Evolutionary conservation across 2,329 filamentous ascomycete species (phyloP), one percentile per base, ranked within the genome.

Genomic region (Stemphylium lycopersici): DNA sequence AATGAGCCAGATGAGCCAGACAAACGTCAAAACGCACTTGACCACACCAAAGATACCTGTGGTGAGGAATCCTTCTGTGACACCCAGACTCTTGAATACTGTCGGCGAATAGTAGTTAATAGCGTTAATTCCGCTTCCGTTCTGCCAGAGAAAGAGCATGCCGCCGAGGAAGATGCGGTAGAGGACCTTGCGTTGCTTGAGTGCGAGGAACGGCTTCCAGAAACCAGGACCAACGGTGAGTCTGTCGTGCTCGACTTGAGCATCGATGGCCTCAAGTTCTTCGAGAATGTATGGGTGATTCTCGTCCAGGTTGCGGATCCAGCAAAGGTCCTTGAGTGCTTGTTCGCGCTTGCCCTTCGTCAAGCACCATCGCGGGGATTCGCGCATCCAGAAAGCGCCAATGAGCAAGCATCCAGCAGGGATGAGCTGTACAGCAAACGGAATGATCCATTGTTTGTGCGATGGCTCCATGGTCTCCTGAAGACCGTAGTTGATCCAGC

Each of bases 71-170:
- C 81, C 79, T 12, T 84, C 84, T 1, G 74, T 80, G 12, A 90
- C 76, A n/a, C 87, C 87, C 31, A 90, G 83, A 13, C 80, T 83
- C 54, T 81, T 81, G 79, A 91, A 90, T 7, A 91, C 83, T 0
- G 84, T 88, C 0, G 88, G 88, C 0, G 79, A 91, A 77, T 91
- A 91, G 78, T 91, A 91, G 77, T 90, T 87, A 45, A 87, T 69
- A 22, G 88, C 88, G 63, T 91, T 91, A 78, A 92, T 91, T 2
- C 89, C 89, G 2, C 79, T 82, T 44, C 87, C 87, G 63, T 93
- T 93, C 74, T 93, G 90, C 81, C 87, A 91, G 47, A 93, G 78
- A 79, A 93, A 93, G n/a, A 93, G 81, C 66, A 90, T 83, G 53
- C 84, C 83, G 36, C 90, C 90, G 6, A 93, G 80, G 71, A 90